Conservation (phyloP, 176 grass and related monocot species). For the Leersia perrieri region DNA sequence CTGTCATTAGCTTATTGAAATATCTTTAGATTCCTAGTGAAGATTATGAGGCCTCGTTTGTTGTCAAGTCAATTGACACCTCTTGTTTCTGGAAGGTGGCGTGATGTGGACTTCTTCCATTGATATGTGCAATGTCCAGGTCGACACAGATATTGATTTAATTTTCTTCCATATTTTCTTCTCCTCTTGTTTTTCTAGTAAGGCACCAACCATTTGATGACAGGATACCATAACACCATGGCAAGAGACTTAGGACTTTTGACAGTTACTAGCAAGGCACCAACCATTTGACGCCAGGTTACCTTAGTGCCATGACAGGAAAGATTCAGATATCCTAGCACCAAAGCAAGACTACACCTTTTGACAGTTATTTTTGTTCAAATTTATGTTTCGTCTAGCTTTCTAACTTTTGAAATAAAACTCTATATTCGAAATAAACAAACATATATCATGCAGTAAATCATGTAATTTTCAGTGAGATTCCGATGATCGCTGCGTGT, state of each 20-base stretch:
- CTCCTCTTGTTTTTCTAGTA: neutral
- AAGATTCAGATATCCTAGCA: too few relatives aligned
- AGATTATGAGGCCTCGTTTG: slow-evolving; percentile 5
- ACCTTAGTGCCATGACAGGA: neutral
- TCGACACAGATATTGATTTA: neutral
- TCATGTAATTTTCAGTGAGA: neutral
- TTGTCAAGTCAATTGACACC: slow-evolving; percentile 30
- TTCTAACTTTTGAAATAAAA: neutral
- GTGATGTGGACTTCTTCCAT: slow-evolving; percentile 28
- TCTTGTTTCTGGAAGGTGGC: slow-evolving; percentile 25
- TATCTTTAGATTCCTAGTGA: neutral
- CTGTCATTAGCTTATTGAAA: neutral
- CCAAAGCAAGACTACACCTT: neutral
- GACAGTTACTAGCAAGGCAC: neutral
- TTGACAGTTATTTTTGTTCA: neutral
- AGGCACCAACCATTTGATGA: slow-evolving; percentile 9
- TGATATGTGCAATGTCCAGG: neutral
- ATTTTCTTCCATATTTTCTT: neutral
- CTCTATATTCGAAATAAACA: neutral
- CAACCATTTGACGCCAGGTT: neutral
- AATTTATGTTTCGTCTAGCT: neutral
- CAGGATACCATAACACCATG: too few relatives aligned
- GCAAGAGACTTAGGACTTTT: too few relatives aligned
- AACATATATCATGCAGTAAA: neutral
- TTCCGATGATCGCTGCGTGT: neutral